A percentile compares a stretch with the other conserved stretches of the same genome.
These are phyloP conservation scores for Ophiostoma quercus DNA, from an alignment of 2,329 filamentous ascomycete genomes.

Conservation along the genomic window DNA sequence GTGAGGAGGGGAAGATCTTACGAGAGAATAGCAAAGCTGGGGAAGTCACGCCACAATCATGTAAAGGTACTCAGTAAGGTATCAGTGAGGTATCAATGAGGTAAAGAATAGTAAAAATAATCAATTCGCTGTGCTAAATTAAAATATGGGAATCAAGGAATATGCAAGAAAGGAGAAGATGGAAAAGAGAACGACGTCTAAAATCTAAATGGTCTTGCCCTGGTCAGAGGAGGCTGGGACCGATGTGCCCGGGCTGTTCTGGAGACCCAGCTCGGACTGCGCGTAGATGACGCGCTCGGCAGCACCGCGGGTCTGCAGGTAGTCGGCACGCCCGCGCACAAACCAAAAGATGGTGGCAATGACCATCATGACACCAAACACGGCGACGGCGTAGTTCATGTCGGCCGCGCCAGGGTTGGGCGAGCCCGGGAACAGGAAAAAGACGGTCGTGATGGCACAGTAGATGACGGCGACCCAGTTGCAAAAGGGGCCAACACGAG, in stretches of 20 bases:
- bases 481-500: slow-evolving; percentile 19
- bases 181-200: background rate
- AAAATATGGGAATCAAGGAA: background rate
- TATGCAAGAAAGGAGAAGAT: background rate
- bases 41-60: background rate
- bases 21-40: background rate
- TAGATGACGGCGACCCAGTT: slow-evolving; percentile 26
- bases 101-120: background rate
- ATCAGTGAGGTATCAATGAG: too few species aligned
- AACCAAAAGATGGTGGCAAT: slow-evolving; percentile 26
- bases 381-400: slow-evolving; percentile 27
- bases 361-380: slow-evolving; percentile 26
- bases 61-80: too few species aligned
- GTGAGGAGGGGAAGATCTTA: background rate
- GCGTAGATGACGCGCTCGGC: slow-evolving; percentile 22
- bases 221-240: background rate
- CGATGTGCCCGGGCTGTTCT: background rate
- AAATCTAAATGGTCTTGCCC: slow-evolving; percentile 11
- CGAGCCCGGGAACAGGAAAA: slow-evolving; percentile 26
- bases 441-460: slow-evolving; percentile 26
- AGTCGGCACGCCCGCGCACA: slow-evolving; percentile 23
- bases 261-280: slow-evolving; percentile 12
- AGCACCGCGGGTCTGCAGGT: slow-evolving; percentile 20
- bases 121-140: background rate
- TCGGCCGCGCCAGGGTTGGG: slow-evolving; percentile 24